phyloP scores from a whole-genome alignment of 352 stramenopile species.

The Phytophthora ohioensis region DNA sequence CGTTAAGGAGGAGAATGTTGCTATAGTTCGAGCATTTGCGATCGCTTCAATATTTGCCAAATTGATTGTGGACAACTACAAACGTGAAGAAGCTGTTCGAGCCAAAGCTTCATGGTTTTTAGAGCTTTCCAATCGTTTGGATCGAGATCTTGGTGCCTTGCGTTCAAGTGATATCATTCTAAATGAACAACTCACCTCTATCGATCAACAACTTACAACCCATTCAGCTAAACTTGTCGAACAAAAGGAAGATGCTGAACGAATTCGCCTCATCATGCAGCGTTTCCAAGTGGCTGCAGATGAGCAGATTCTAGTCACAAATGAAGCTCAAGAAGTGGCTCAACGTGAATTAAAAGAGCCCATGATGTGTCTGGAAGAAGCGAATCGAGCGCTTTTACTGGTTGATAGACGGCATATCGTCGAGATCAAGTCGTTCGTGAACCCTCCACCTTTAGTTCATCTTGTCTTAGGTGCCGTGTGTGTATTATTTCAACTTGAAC shows the following conservation, averaged over 20 bases:
- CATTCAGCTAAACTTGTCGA: conserved; percentile 41
- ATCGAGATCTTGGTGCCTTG: conserved; percentile 29
- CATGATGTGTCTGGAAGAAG: conserved; percentile 73
- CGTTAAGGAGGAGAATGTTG: conserved; percentile 4
- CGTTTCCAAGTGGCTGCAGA: conserved; percentile 66
- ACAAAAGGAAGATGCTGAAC: conserved; percentile 55
- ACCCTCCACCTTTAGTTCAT: conserved; percentile 71
- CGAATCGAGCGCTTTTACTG: conserved; percentile 62
- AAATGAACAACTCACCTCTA: conserved; percentile 23
- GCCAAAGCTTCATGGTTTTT: conserved; percentile 36
- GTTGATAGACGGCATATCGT: conserved; percentile 82
- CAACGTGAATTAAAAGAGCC: conserved; percentile 67
- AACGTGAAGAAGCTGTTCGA: conserved; percentile 29
- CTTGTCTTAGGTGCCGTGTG: conserved; percentile 78
- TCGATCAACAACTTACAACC: conserved; percentile 39
- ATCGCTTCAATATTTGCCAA: conserved; percentile 38
- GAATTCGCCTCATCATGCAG: conserved; percentile 65
- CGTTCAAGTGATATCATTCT: conserved; percentile 35
- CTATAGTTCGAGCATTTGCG: conserved; percentile 16
- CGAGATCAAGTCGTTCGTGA: conserved; percentile 89
- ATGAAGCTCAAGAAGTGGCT: conserved; percentile 66
- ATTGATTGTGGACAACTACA: conserved; percentile 26
- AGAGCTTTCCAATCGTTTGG: conserved; percentile 30
- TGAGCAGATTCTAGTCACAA: conserved; percentile 70
- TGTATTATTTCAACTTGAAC: conserved; percentile 74